These are phyloP conservation scores for Botryotinia calthae DNA, from an alignment of 2,329 filamentous ascomycete species.

Conservation along the genomic window DNA sequence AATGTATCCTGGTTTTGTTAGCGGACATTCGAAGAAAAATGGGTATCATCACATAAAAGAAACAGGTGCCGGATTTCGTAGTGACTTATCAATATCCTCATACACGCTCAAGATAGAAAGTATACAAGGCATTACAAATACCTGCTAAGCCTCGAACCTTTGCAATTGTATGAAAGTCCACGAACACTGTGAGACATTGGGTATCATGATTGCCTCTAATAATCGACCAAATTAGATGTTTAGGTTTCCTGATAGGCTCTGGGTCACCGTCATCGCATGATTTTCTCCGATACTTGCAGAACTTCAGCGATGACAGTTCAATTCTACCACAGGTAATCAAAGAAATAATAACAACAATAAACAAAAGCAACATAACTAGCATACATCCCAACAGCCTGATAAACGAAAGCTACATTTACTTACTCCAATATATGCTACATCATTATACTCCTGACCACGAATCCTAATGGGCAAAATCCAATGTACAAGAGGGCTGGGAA, in stretches of 20 bases:
- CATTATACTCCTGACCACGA: constrained; percentile 66
- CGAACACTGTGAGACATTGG: neutral
- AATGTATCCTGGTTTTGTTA: constrained; percentile 60
- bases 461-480: constrained; percentile 79
- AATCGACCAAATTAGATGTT: neutral
- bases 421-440: constrained; percentile 83
- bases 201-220: neutral
- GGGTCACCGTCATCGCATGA: neutral
- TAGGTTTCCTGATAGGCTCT: neutral
- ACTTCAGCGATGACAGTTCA: neutral
- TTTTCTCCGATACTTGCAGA: neutral
- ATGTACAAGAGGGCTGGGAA: constrained; percentile 71
- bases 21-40: neutral
- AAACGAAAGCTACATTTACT: constrained; percentile 40
- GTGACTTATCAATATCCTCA: neutral
- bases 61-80: neutral
- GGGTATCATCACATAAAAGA: neutral
- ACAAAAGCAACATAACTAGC: neutral
- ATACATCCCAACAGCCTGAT: neutral
- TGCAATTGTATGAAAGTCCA: neutral
- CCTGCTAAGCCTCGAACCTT: neutral
- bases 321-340: neutral
- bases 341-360: neutral
- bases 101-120: neutral
- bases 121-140: neutral